A percentile compares a stretch with the other conserved stretches of the same genome.
Evolutionary conservation across 2,329 filamentous ascomycete genomes (phyloP).

Genomic region (Scedosporium minutisporum): DNA sequence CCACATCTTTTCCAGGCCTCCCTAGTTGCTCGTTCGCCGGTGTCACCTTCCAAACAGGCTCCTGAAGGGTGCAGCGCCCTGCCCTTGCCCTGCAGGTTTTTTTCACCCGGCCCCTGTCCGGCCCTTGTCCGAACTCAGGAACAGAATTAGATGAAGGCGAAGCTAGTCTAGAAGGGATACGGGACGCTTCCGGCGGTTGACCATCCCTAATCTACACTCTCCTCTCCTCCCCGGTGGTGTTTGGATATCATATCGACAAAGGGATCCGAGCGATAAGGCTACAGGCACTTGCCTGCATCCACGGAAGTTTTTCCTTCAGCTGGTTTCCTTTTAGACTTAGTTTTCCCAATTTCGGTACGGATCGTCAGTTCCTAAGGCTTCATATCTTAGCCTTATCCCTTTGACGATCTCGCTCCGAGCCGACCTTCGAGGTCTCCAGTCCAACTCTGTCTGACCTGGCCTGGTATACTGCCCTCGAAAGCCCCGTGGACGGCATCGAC

Average conservation of each 20-base stretch:
- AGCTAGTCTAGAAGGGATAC: too few relatives aligned
- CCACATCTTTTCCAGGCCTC: not conserved
- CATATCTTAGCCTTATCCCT: not conserved
- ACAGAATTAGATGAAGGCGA: too few relatives aligned
- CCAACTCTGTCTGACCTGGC: slow-evolving; percentile 7
- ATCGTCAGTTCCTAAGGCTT: not conserved
- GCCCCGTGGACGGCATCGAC: not conserved
- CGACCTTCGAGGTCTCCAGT: not conserved
- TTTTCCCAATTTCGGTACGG: not conserved
- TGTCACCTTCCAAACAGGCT: not conserved
- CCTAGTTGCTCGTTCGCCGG: not conserved
- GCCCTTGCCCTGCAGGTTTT: too few relatives aligned
- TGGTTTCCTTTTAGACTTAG: not conserved
- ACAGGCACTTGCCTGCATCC: not conserved
- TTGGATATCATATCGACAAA: not conserved
- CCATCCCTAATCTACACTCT: not conserved
- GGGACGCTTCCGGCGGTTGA: not conserved
- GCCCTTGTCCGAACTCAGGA: too few relatives aligned
- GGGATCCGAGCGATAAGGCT: not conserved
- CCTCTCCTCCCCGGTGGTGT: not conserved
- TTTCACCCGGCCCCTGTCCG: too few relatives aligned
- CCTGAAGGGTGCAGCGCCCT: not conserved
- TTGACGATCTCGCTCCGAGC: not conserved
- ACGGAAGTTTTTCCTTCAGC: not conserved
- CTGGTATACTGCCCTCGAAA: too few relatives aligned